phyloP scores from a whole-genome alignment of 768 basidiomycete species.

The Pulveroboletus sp. region DNA sequence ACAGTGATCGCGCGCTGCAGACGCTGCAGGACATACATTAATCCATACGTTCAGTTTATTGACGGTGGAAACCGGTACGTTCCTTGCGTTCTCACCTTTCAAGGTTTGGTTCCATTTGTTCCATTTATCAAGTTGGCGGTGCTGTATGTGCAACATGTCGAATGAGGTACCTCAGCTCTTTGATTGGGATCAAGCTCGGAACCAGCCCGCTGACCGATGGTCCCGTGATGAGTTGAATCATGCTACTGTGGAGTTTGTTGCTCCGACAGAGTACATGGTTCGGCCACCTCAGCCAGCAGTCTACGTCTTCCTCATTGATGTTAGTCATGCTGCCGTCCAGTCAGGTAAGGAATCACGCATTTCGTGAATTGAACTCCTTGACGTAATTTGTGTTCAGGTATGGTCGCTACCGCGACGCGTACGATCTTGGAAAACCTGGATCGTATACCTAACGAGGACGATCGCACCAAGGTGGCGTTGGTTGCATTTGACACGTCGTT shows the following conservation, averaged over 20 bases:
- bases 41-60: constrained; percentile 96
- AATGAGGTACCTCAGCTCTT: constrained; percentile 98
- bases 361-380: not conserved
- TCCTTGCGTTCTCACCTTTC: not conserved
- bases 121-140: constrained; percentile 70
- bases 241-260: constrained; percentile 93
- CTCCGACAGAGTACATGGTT: constrained; percentile 99
- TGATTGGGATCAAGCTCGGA: constrained; percentile 94
- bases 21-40: constrained; percentile 94
- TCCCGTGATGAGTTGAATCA: constrained; percentile 88
- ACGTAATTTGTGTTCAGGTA: constrained; percentile 46
- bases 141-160: constrained; percentile 97
- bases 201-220: constrained; percentile 96
- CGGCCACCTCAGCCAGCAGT: constrained; percentile 96
- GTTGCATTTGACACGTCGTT: constrained; percentile 89
- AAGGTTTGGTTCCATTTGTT: constrained; percentile 1
- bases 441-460: constrained; percentile 91
- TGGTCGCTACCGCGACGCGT: constrained; percentile 97
- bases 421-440: constrained; percentile 95
- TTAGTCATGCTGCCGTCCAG: constrained; percentile 87
- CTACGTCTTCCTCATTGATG: constrained; percentile 95
- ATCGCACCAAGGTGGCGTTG: constrained; percentile 87
- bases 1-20: constrained; percentile 95
- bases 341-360: constrained; percentile 52
- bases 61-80: constrained; percentile 89